These are phyloP conservation scores for Filosporella fistucella DNA, from an alignment of 495 filamentous ascomycete genomes.

Conservation along the genomic window DNA sequence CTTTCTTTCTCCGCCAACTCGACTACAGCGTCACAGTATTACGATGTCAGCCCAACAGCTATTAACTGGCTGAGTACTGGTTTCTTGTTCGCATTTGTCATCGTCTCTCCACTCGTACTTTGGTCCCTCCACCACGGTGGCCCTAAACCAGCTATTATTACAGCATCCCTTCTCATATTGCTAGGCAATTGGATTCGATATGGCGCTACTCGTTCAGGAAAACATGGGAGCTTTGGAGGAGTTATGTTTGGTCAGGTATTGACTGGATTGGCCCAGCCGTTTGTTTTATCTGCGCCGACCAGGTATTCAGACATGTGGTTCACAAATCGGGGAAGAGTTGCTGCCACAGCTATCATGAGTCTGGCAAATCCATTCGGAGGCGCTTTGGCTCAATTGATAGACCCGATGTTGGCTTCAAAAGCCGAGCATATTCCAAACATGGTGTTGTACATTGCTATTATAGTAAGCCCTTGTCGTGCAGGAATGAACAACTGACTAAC, in stretches of 20 bases:
- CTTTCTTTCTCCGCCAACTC: conserved; percentile 88
- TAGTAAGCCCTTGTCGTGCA: conserved; percentile 46
- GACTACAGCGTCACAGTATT: conserved; percentile 70
- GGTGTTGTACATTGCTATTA: conserved; percentile 82
- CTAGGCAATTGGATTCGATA: conserved; percentile 93
- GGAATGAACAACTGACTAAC: not conserved
- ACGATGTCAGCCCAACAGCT: conserved; percentile 63
- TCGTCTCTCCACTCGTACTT: conserved; percentile 68
- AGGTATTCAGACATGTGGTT: conserved; percentile 96
- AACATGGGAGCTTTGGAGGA: conserved; percentile 55
- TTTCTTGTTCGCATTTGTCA: conserved; percentile 80
- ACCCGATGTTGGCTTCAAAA: conserved; percentile 65
- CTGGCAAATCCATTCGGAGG: conserved; percentile 87
- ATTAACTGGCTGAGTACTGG: conserved; percentile 92
- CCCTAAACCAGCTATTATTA: conserved; percentile 74
- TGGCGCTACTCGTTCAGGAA: conserved; percentile 59
- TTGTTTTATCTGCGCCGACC: conserved; percentile 85
- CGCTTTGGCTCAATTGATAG: conserved; percentile 80
- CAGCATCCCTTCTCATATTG: conserved; percentile 65
- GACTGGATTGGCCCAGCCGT: conserved; percentile 84
- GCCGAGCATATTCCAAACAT: conserved; percentile 67
- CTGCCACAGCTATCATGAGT: conserved; percentile 80
- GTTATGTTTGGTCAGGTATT: conserved; percentile 96
- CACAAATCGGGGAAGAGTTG: conserved; percentile 73
- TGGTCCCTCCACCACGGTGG: conserved; percentile 75